Evolutionary conservation across 148 eudicot species (phyloP), one percentile per base, ranked within the genome.

Genomic region (Rhododendron simsii): DNA sequence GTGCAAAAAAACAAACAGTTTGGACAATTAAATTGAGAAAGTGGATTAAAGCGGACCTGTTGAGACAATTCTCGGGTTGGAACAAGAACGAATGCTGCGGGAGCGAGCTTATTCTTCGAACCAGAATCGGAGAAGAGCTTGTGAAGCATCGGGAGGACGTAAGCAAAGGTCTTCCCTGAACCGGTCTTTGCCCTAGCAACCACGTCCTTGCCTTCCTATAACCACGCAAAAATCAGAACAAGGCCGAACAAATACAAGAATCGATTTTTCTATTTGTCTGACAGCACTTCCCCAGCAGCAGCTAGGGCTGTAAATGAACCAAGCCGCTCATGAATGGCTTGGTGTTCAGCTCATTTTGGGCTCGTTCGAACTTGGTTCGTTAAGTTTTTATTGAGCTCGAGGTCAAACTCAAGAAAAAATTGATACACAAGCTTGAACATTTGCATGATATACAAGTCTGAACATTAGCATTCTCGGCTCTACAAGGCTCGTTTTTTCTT

Each of bases 171-270:
- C 91, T 98, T 98, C 4, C 98, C 99, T 1, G 99, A 98, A 57
- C 99, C 99, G 1, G 99, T 98, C 84, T 98, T 95, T 2, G 99
- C 98, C 85, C 98, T 90, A 6, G 99, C 98, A 83, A 98, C 95
- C 28, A 97, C 98, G 85, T 97, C 99, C 87, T 97, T 94, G 3
- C 99, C 99, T 89, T 94, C 95, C 99, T 95, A 84, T 41, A 81
- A 55, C 26, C 35, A 55, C 3, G 23, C 78, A 26, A 81, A 53
- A 48, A 33, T 23, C 57, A 14, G 76, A 33, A 44, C 2, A 77
- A 13, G 5, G 6, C 47, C 1, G 23, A 3, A 10, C 10, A 8
- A 78, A 5, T 18, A 41, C 20, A 37, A 55, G 48, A 9, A 18
- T 41, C 59, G 18, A 37, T 16, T 18, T 76, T 55, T 37, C 7